Percentiles rank a stretch among this genome's conserved stretches.
These are phyloP conservation scores for Physcomitrium patens DNA, from an alignment of 225 moss, liverwort and hornwort genomes.

Conservation along the genomic window DNA sequence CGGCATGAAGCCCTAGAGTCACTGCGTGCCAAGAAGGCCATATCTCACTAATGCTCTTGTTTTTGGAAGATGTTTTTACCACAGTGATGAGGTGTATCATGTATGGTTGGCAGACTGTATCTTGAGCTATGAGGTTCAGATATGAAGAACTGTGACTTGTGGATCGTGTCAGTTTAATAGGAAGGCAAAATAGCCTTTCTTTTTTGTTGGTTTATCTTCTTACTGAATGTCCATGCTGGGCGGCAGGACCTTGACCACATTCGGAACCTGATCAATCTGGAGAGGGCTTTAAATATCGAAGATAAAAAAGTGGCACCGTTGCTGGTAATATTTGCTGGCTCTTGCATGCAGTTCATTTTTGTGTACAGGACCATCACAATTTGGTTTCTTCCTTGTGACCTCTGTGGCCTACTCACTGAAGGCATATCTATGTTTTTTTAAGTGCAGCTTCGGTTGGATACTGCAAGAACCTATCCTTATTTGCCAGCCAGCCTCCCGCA, in stretches of 20 bases:
- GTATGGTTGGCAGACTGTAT: conserved; percentile 56
- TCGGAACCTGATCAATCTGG: conserved; percentile 88
- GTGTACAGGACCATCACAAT: conserved; percentile 63
- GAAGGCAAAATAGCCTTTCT: conserved; percentile 56
- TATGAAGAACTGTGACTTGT: conserved; percentile 59
- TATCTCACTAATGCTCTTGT: conserved; percentile 77
- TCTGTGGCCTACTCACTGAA: conserved; percentile 66
- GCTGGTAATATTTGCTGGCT: conserved; percentile 99
- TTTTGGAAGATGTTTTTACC: conserved; percentile 62
- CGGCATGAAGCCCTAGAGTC: conserved; percentile 97
- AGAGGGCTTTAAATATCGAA: conserved; percentile 70
- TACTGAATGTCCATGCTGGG: conserved; percentile 97
- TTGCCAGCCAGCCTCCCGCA: conserved; percentile 70
- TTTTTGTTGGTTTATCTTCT: conserved; percentile 77
- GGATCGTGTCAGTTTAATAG: conserved; percentile 61
- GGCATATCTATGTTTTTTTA: conserved; percentile 66
- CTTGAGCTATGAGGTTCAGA: conserved; percentile 59
- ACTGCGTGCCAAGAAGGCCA: conserved; percentile 88
- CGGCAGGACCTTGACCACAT: conserved; percentile 95
- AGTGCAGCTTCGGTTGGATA: conserved; percentile 79
- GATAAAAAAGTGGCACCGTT: conserved; percentile 74
- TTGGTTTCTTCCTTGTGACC: conserved; percentile 52
- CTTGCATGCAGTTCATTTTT: conserved; percentile 78
- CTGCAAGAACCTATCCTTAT: conserved; percentile 64
- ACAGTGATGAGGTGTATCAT: conserved; percentile 55